Base-by-base conservation (phyloP, 768 basidiomycete species). In the Phlegmacium glaucopus region DNA sequence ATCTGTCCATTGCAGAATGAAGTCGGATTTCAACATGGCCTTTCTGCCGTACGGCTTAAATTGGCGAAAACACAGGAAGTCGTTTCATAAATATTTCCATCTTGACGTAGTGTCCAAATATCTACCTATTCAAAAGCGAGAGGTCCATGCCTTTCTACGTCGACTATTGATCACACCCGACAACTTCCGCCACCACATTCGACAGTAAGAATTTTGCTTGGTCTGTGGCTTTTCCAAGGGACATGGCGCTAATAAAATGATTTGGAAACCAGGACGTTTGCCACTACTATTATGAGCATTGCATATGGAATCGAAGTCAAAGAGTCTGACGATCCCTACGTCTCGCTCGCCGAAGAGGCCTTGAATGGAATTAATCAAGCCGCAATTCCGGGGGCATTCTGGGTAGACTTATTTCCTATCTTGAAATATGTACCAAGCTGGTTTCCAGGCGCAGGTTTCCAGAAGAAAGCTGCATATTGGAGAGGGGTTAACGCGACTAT, bases 1-100 rank as follows among this genome's bases (percentile, higher is more conserved):
- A 28, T 32, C 25, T 34, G 32, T 43, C 49, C 35, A 26, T 43
- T n/a, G 32, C 4, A 61, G 58, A 16, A 59, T 60, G 54, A 41
- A 50, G 13, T 53, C 48, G 52, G 63, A 70, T 29, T 78, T 70
- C 65, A 71, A 70, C 39, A 70, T 79, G 28, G 75, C 71, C 1
- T 69, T 79, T 43, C 71, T 76, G 64, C 72, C 70, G 1, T 79
- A 60, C 40, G 53, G 54, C 36, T 28, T 48, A 8, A 48, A 66
- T 45, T 80, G 77, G 73, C 70, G 69, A 42, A 66, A 65, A 27
- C 79, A 78, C 52, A 71, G 79, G 30, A 68, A 68, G 37, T 63
- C 72, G 62, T 77, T 81, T 50, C 72, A 79, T 45, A 66, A 73
- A 13, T 71, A 76, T 47, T 79, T 80, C 49, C 70, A 71, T 22